Evolutionary conservation across 2,329 filamentous ascomycete species (phyloP), one percentile per base, ranked within the genome.

Genomic region (Endocalyx cinctus): DNA sequence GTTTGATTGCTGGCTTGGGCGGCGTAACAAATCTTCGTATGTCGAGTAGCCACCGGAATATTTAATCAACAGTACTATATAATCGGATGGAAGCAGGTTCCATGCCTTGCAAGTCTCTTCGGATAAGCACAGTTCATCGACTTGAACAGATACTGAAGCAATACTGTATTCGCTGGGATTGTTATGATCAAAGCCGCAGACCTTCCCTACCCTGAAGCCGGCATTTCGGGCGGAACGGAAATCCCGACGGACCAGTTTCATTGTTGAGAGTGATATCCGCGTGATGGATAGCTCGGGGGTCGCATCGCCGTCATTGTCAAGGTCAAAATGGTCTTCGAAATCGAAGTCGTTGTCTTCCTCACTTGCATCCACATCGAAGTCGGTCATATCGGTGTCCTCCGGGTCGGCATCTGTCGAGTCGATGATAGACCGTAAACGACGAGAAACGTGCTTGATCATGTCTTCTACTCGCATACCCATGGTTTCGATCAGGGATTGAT

Each of bases 21-120:
- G 55, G 0, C 57, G 51, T 11, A 74, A 52, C 8, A 84, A 54
- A 1, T 72, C 54, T 12, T 82, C 70, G 30, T 84, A 62, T 4
- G 64, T 62, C 19, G 66, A 69, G 56, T 94, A 94, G 0, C 65
- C 69, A n/a, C 59, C 56, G 0, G 68, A 61, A 43, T 84, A 84
- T 22, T 73, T 72, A 27, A 92, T 71, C 15, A 95, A 64, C 5
- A 94, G 66, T 5, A 90, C 73, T 25, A 94, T 57, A 49, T 90
- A 89, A 20, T 88, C 81, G 1, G 67, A 59, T 0, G 68, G 60
- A 11, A 73, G 60, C 10, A 95, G 56, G 39, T 82, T 72, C 88
- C 88, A 95, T 2, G 87, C 84, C 49, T 82, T 71, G 58, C 87
- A 74, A 1, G 79, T 80, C 50, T 89, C 84, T 23, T 82, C 71